Percentiles rank a stretch among this genome's conserved stretches.
These are phyloP conservation scores for Leishmania tarentolae DNA, from an alignment of 208 protist species.

Conservation along the genomic window DNA sequence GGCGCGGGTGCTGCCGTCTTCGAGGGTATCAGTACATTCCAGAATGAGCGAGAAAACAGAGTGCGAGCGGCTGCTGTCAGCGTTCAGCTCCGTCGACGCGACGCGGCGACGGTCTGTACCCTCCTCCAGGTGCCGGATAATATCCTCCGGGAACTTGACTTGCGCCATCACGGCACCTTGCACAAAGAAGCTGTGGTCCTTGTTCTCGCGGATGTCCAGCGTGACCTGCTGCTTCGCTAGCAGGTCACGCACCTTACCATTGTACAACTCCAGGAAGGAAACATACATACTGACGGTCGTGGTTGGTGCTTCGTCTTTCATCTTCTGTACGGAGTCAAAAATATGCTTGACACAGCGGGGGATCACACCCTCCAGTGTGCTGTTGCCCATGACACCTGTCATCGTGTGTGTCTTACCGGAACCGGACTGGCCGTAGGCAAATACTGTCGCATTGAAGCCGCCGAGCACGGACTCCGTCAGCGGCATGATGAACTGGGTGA, in stretches of 20 bases:
- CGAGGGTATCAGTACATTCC: constrained; percentile 75
- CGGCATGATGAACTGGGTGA: constrained; percentile 86
- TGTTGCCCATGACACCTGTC: constrained; percentile 71
- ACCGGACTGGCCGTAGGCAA: constrained; percentile 95
- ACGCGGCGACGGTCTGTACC: constrained; percentile 86
- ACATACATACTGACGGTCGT: constrained; percentile 73
- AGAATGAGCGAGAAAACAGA: constrained; percentile 90
- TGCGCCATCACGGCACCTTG: constrained; percentile 72
- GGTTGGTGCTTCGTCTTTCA: constrained; percentile 39
- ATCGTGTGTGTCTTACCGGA: constrained; percentile 96
- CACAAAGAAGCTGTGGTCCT: constrained; percentile 88
- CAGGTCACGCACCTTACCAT: constrained; percentile 88
- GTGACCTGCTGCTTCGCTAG: constrained; percentile 87
- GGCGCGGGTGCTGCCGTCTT: constrained; percentile 68
- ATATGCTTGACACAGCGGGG: constrained; percentile 84
- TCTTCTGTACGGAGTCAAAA: constrained; percentile 66
- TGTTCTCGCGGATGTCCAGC: constrained; percentile 79
- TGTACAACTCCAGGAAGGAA: constrained; percentile 90
- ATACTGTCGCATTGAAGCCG: constrained; percentile 94
- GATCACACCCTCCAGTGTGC: constrained; percentile 71
- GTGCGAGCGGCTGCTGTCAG: constrained; percentile 90
- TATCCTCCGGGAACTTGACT: constrained; percentile 78
- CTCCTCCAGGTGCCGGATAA: constrained; percentile 84
- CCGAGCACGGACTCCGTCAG: constrained; percentile 86
- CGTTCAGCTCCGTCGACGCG: constrained; percentile 87